Percentiles rank a stretch among this genome's conserved stretches.
These are phyloP conservation scores for Boletus rubroflammeus DNA, from an alignment of 768 basidiomycete species.

Conservation along the genomic window DNA sequence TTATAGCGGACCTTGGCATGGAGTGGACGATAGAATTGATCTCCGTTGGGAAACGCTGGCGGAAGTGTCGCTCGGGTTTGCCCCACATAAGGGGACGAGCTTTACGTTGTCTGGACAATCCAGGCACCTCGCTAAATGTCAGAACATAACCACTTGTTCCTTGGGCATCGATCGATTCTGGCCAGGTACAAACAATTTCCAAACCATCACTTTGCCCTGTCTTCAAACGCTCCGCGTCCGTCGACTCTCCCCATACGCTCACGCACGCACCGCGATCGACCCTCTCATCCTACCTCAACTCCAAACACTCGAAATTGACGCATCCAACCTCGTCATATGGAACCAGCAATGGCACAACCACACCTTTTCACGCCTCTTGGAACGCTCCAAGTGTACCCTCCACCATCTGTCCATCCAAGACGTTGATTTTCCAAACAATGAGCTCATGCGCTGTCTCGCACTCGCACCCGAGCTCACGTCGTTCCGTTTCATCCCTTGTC, in stretches of 20 bases:
- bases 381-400: conserved; percentile 14
- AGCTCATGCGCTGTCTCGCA: conserved; percentile 19
- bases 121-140: conserved; percentile 8
- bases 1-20: conserved; percentile 6
- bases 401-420: conserved; percentile 12
- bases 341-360: conserved; percentile 4
- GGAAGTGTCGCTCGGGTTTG: conserved; percentile 14
- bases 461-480: conserved; percentile 8
- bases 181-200: neutral
- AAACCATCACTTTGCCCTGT: conserved; percentile 4
- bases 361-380: conserved; percentile 17
- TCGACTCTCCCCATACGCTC: neutral
- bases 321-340: neutral
- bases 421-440: conserved; percentile 15
- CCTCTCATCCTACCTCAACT: conserved; percentile 18
- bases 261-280: conserved; percentile 4
- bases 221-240: conserved; percentile 19
- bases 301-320: conserved; percentile 18
- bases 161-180: conserved; percentile 12
- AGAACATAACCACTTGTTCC: conserved; percentile 20
- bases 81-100: conserved; percentile 1
- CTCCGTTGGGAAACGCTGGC: conserved; percentile 12
- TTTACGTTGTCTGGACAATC: conserved; percentile 5
- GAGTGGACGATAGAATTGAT: neutral
- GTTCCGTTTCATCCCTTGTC: conserved; percentile 16